These are phyloP conservation scores for Beauveria asiatica DNA, from an alignment of 2,329 filamentous ascomycete genomes.

Conservation along the genomic window DNA sequence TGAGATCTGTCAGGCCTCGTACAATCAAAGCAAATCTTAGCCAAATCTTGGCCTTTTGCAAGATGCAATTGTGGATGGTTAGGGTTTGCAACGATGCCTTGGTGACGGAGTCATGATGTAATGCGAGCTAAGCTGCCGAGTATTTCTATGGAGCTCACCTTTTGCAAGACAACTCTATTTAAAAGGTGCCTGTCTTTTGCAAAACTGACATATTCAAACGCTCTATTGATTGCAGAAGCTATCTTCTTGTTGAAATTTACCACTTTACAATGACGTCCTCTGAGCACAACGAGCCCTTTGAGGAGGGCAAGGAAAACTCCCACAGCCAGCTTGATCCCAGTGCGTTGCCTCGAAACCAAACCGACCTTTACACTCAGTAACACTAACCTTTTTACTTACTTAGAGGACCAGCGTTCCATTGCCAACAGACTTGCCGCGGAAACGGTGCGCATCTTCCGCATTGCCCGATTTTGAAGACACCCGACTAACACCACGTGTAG, in stretches of 20 bases:
- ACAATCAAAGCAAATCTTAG: not conserved
- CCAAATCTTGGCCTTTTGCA: not conserved
- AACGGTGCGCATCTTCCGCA: conserved; percentile 28
- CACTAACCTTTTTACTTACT: conserved; percentile 18
- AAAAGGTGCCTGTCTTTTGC: not conserved
- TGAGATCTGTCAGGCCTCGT: not conserved
- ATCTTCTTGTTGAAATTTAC: no score
- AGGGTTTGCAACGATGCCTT: not conserved
- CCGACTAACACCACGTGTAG: not conserved
- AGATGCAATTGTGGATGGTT: conserved; percentile 3
- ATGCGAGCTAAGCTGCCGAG: not conserved
- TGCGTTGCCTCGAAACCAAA: conserved; percentile 28
- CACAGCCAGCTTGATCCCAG: conserved; percentile 61
- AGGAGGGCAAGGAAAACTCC: conserved; percentile 60
- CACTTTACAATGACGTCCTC: not conserved
- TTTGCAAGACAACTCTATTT: not conserved
- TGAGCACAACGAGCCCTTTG: conserved; percentile 31
- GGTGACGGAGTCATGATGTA: conserved; percentile 12
- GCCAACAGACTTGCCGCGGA: conserved; percentile 59
- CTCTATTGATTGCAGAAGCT: not conserved
- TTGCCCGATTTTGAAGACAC: no score
- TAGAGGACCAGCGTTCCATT: conserved; percentile 58
- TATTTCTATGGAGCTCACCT: conserved; percentile 1
- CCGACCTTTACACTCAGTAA: not conserved
- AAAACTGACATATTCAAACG: not conserved